A percentile compares a stretch with the other conserved stretches of the same genome.
Evolutionary conservation across 176 grass and related monocot genomes (phyloP).

Genomic region (Eleusine coracana): DNA sequence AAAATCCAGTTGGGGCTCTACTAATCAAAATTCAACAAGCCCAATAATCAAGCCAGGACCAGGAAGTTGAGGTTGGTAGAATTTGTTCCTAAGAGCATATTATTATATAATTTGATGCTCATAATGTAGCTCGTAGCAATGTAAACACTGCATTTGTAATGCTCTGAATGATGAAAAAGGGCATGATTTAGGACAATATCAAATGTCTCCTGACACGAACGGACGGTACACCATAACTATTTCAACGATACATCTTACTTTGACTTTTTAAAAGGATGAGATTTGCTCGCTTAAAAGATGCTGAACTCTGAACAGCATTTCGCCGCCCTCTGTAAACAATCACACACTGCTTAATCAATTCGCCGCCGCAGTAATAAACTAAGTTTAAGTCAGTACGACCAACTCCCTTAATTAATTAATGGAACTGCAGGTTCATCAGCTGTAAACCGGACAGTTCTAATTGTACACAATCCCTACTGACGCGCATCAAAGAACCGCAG

Average conservation of each 20-base stretch:
- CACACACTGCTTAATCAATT: background rate
- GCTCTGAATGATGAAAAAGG: no score
- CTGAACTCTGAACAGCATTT: slow-evolving; percentile 5
- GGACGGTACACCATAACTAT: background rate
- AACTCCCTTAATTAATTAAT: background rate
- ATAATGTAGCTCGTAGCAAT: no score
- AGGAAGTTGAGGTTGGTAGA: no score
- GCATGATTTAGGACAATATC: no score
- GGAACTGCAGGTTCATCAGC: background rate
- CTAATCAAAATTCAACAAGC: no score
- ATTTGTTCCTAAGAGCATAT: no score
- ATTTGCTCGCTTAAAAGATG: background rate
- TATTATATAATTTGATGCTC: no score
- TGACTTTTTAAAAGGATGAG: background rate
- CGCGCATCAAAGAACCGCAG: background rate
- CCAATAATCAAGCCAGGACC: no score
- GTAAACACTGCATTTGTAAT: no score
- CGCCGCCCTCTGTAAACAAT: background rate
- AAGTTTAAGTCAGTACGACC: background rate
- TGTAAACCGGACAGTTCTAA: background rate
- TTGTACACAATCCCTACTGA: background rate
- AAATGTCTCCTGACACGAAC: background rate
- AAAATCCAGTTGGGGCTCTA: no score
- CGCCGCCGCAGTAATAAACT: background rate
- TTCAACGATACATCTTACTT: background rate